These are phyloP conservation scores for Exophiala aquamarina DNA, from an alignment of 2,329 filamentous ascomycete species.

Conservation along the genomic window DNA sequence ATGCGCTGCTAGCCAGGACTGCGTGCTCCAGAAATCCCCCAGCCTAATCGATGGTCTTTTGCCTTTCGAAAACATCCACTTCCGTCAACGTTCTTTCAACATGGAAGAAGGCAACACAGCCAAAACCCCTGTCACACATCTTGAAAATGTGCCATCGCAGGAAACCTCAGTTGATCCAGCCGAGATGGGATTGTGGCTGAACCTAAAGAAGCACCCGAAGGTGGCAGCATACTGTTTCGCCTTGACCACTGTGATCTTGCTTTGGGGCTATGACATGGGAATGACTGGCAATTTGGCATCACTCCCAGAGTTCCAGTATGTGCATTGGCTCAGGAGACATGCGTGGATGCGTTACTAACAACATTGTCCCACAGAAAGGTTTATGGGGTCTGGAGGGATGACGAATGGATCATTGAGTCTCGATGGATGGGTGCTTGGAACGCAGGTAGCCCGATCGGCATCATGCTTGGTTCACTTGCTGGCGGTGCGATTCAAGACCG, in stretches of 20 bases:
- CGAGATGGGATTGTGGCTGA: no score
- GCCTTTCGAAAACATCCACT: no score
- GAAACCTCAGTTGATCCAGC: no score
- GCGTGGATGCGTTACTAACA: no score
- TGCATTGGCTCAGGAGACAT: no score
- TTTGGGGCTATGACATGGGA: slow-evolving; percentile 34
- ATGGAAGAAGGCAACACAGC: no score
- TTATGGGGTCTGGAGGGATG: slow-evolving; percentile 10
- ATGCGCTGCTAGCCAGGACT: no score
- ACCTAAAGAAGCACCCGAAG: slow-evolving; percentile 3
- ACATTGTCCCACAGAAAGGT: slow-evolving; percentile 7
- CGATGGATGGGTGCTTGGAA: slow-evolving; percentile 49
- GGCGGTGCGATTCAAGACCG: slow-evolving; percentile 44
- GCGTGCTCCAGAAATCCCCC: no score
- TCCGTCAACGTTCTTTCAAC: no score
- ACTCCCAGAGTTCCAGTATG: slow-evolving; percentile 30
- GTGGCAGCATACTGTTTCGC: slow-evolving; percentile 14
- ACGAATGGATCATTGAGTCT: slow-evolving; percentile 39
- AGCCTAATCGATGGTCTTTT: no score
- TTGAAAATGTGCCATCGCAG: no score
- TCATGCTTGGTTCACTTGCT: slow-evolving; percentile 37
- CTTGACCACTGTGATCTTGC: slow-evolving; percentile 27
- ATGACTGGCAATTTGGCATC: slow-evolving; percentile 32
- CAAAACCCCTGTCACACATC: not conserved
- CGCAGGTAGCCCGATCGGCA: slow-evolving; percentile 39